Evolutionary conservation across 2,329 filamentous ascomycete genomes (phyloP), one percentile per base, ranked within the genome.

Genomic region (Xylaria multiplex): DNA sequence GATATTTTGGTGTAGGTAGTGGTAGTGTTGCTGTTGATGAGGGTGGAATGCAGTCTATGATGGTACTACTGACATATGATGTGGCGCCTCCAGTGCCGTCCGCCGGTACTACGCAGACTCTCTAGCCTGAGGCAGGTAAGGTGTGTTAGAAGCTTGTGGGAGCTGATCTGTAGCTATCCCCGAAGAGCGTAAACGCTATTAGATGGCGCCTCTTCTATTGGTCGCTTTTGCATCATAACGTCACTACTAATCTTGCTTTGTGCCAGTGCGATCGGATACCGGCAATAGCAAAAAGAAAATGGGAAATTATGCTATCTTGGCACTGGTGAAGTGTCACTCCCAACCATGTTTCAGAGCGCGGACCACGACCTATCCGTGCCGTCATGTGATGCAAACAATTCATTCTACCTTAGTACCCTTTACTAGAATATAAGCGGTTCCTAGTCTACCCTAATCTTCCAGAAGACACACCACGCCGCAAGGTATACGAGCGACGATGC

Each of bases 401-500:
- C 27, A 57, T 45, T 49, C 13, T 22, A 59, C 43, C 14, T 58
- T 37, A 37, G 19, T 30, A 35, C 37, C 11, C 4, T 40, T 40
- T 45, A 60, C 11, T 55, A 16, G 6, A 22, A 19, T 24, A 42
- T 55, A 27, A 45, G 27, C 19, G 45, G 30, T 37, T 16, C 45
- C 68, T 57, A 69, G 35, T 56, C 40, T 30, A 72, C 59, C 43
- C 59, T 69, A 22, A 78, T 74, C 3, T 70, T 69, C 46, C 68
- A 69, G 59, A 81, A 76, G 3, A 80, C 75, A n/a, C 69, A 37
- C 13, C 77, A 74, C 0, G 81, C 80, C 16, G 72, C 65, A 7
- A 74, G 59, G 67, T 83, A 83, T 43, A 79, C 77, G 8, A 70
- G 72, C 0, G 79, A 77, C 57, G 80, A 82, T 9, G 77, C 77